These are phyloP conservation scores for Orbilia oligospora DNA, from an alignment of 2,329 filamentous ascomycete species.

Conservation along the genomic window DNA sequence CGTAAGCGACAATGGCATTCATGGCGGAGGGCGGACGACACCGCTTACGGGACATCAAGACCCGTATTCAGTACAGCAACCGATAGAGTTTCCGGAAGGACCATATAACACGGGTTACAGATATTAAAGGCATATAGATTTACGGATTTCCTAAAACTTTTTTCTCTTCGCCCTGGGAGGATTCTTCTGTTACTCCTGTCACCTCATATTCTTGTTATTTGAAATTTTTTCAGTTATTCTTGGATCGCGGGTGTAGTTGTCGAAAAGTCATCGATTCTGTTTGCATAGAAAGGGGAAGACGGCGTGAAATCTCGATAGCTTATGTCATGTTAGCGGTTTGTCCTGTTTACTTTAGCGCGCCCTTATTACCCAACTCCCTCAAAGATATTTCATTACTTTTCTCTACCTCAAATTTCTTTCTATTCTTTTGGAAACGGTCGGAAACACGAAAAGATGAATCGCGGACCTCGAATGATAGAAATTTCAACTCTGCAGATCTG, in stretches of 20 bases:
- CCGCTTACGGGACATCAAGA: slow-evolving; percentile 55
- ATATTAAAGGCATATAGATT: slow-evolving; percentile 26
- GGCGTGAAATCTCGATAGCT: slow-evolving; percentile 21
- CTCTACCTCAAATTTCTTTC: not conserved
- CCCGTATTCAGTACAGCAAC: slow-evolving; percentile 54
- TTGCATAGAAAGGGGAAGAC: slow-evolving; percentile 20
- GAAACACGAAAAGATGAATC: not conserved
- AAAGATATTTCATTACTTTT: slow-evolving; percentile 16
- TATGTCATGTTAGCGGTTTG: slow-evolving; percentile 23
- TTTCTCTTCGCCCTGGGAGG: not conserved
- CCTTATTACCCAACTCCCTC: not conserved
- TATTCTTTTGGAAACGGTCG: not conserved
- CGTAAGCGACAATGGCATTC: slow-evolving; percentile 32
- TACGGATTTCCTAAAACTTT: not conserved
- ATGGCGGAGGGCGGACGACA: slow-evolving; percentile 46
- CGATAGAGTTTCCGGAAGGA: slow-evolving; percentile 52
- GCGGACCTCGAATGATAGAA: not conserved
- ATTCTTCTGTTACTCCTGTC: not conserved
- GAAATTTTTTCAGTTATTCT: slow-evolving; percentile 10
- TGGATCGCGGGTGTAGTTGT: slow-evolving; percentile 16
- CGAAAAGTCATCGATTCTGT: slow-evolving; percentile 13
- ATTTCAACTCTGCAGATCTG: not conserved
- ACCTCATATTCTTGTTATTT: not conserved
- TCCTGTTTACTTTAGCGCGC: slow-evolving; percentile 27
- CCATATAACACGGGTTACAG: slow-evolving; percentile 51